Base-by-base conservation (phyloP, 768 basidiomycete genomes). In the Leccinum ochraceum region DNA sequence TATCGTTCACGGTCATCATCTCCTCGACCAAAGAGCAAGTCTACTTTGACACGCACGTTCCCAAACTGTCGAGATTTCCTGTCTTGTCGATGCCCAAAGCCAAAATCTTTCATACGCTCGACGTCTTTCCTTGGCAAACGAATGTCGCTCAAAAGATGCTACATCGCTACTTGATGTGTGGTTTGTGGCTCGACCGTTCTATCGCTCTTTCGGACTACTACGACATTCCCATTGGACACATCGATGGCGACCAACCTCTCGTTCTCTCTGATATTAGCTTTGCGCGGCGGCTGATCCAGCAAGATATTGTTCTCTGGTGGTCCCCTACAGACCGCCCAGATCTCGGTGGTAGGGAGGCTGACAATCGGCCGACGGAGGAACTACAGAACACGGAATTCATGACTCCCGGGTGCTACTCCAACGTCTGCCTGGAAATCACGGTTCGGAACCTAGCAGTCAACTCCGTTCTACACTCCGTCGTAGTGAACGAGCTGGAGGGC, bases 301-400 rank as follows among this genome's bases (percentile, higher is more conserved):
- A 98, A 63, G 97, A 98, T 68, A 86, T 92, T 69, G 80, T 98
- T 3, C 79, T 99, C 3, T 99, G 97, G 97, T 99, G 97, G 97
- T 96, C 97, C 9, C 83, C 89, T 2, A 85, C 88, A 4, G 86
- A 92, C 32, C 83, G 84, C 20, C 95, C 97, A 3, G 97, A 99
- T 75, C 81, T 98, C 0, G 97, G 97, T 36, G 97, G 97, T 4
- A 83, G 89, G 54, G 95, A 99, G 71, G 86, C 93, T 52, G 96
- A 98, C 73, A 83, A 82, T 56, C 81, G 88, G 51, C 84, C 86
- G 1, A 76, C 81, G 1, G 91, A 93, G 60, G 94, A 95, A 49
- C 77, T 93, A 26, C 86, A 87, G 13, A 88, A 86, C 60, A 92
- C 94, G 0, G 94, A 97, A 63, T 94, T 97, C 74, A 78, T 85